phyloP scores from a whole-genome alignment of 495 filamentous ascomycete genomes.

The Neurospora sp. region DNA sequence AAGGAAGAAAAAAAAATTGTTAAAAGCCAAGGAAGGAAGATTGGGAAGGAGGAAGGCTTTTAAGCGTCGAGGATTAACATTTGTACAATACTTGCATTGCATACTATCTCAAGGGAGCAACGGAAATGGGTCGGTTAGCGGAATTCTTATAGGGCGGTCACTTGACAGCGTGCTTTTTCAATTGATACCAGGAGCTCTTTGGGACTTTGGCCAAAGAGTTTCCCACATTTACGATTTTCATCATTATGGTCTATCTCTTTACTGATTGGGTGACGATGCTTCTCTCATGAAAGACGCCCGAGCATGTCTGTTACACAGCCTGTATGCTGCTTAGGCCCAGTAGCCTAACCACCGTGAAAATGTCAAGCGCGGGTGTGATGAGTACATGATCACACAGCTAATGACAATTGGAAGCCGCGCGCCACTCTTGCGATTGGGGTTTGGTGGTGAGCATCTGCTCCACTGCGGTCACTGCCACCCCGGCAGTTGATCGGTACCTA shows the following conservation, averaged over 20 bases:
- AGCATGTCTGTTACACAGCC: background rate
- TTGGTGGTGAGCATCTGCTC: background rate
- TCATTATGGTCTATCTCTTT: background rate
- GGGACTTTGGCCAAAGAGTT: background rate
- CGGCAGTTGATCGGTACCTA: background rate
- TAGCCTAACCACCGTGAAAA: background rate
- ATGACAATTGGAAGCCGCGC: background rate
- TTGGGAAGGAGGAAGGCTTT: background rate
- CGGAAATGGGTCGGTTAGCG: background rate
- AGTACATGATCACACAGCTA: background rate
- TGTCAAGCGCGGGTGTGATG: background rate
- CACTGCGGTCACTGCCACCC: background rate
- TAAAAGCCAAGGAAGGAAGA: background rate
- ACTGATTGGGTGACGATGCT: background rate
- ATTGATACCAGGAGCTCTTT: background rate
- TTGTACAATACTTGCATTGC: background rate
- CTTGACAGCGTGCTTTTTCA: background rate
- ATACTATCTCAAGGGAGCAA: background rate
- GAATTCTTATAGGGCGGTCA: background rate
- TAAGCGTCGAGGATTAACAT: background rate
- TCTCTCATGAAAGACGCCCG: background rate
- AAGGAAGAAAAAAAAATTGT: background rate
- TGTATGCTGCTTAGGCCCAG: background rate
- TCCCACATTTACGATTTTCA: background rate
- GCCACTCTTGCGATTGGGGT: background rate